Percentiles rank a stretch among this genome's conserved stretches.
Conservation (phyloP, 129 eudicot genomes). For the Lonicera japonica region DNA sequence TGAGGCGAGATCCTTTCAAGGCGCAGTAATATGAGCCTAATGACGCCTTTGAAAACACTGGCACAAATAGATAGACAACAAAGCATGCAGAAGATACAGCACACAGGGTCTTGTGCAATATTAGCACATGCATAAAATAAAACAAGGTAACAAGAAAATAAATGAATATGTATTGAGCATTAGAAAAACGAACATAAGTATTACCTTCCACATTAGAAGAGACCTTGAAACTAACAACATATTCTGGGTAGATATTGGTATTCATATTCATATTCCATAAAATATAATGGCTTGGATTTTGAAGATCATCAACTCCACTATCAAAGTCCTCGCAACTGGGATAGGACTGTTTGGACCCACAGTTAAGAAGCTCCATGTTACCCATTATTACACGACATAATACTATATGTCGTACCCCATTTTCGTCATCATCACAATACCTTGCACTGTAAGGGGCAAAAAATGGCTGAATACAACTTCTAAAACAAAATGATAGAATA, state of each 20-base stretch:
- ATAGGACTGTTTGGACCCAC: conserved; percentile 67
- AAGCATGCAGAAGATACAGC: no score
- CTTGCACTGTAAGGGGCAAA: conserved; percentile 39
- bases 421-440: conserved; percentile 81
- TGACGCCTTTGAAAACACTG: no score
- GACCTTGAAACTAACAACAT: conserved; percentile 60
- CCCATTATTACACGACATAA: conserved; percentile 95
- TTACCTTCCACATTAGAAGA: conserved; percentile 52
- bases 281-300: conserved; percentile 60
- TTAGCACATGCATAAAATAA: no score
- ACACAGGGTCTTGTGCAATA: no score
- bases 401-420: conserved; percentile 61
- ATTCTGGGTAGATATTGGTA: conserved; percentile 76
- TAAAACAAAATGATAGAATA: background rate
- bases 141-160: no score
- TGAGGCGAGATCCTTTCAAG: no score
- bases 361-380: conserved; percentile 61
- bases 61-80: no score
- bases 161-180: no score
- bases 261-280: conserved; percentile 79
- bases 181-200: background rate
- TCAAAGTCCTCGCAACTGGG: conserved; percentile 64
- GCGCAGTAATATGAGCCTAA: no score
- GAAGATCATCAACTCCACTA: conserved; percentile 78
- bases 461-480: background rate